Evolutionary conservation across 139 green algal species (phyloP), one percentile per base, ranked within the genome.

Genomic region (Chlorella sorokiniana): DNA sequence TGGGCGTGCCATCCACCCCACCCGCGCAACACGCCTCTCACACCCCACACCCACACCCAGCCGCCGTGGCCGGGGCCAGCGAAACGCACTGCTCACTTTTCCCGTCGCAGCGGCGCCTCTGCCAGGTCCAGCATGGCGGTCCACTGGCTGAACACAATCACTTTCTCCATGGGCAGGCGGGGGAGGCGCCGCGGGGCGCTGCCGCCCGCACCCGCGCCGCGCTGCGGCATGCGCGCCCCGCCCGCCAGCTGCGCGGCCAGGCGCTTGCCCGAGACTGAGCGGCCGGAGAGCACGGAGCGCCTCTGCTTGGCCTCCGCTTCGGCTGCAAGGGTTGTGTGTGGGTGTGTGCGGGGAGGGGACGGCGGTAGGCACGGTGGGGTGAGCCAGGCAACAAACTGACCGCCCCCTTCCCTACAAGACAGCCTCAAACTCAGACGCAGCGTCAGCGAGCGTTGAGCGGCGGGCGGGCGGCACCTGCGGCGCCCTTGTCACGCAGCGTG

Each of bases 61-160:
- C 35, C 4, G 48, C 48, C 16, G 48, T 25, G 48, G 14, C 16
- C 48, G 48, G 48, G 48, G 35, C 65, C 18, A 35, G 16, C 1
- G 35, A 33, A 16, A 31, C 9, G 69, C 76, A 52, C 59, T 8
- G n/a, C 78, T 68, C 78, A 92, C 77, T 82, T 79, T 25, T 81
- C 80, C 7, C 75, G 75, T 10, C 83, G 65, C 52, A 98, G 85
- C 11, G 87, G 86, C n/a, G 81, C 76, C 86, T 98, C 93, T 63
- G 98, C 61, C 64, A 98, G 86, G 80, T 99, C 92, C 42, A 99
- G 82, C 93, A 98, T 97, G 81, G 81, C 69, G 2, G 93, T 98
- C 94, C 94, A 98, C 88, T 98, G 95, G 45, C 82, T 93, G 88
- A 98, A 98, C 29, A 98, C 92, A 29, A 98, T 91, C 10, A 94